Conservation (phyloP, 1,139 yeast genomes). For the Geotrichum siamense region DNA sequence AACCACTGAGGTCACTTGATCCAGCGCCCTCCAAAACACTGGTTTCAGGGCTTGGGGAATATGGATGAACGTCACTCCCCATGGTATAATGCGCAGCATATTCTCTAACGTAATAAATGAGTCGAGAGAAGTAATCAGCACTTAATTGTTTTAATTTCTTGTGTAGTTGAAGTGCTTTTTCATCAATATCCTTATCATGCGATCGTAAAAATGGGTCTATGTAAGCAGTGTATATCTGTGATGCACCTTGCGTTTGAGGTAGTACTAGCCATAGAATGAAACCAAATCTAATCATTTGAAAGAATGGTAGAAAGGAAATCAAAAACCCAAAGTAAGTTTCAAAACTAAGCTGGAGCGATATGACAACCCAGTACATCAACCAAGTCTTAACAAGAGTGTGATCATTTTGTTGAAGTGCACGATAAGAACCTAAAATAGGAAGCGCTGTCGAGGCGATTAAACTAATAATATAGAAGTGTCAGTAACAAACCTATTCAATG, state of each 20-base stretch:
- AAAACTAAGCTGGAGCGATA: constrained; percentile 38
- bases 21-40: background rate
- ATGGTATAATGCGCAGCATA: constrained; percentile 12
- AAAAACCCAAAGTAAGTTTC: constrained; percentile 42
- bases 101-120: constrained; percentile 10
- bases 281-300: constrained; percentile 37
- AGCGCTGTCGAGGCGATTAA: constrained; percentile 41
- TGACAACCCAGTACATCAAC: constrained; percentile 58
- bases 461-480: constrained; percentile 19
- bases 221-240: constrained; percentile 29
- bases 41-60: background rate
- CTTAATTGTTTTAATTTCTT: constrained; percentile 24
- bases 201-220: constrained; percentile 32
- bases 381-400: constrained; percentile 47
- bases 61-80: constrained; percentile 14
- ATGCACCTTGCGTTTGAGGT: constrained; percentile 42
- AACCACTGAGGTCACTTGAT: constrained; percentile 2
- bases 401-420: constrained; percentile 45
- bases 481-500: background rate
- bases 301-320: constrained; percentile 44
- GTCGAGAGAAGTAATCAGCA: constrained; percentile 22
- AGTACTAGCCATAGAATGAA: constrained; percentile 47
- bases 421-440: constrained; percentile 53
- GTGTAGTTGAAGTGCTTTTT: constrained; percentile 23
- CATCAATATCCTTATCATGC: constrained; percentile 32